Base-by-base conservation (phyloP, 805 yeast species). In the Metschnikowia aberdeeniae region DNA sequence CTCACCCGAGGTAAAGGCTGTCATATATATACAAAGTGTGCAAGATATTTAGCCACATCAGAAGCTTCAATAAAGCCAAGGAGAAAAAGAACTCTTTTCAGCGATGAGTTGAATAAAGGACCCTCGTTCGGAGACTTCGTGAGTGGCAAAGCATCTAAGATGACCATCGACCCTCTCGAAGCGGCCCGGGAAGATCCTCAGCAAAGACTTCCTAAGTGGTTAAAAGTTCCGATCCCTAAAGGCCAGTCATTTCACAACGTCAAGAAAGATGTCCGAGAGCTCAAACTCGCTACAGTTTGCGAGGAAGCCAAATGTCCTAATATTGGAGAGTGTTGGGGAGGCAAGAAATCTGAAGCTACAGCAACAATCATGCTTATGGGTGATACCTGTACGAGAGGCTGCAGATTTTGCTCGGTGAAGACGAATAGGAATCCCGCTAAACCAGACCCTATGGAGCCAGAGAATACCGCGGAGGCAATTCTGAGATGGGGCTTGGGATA, bases 281-380 rank as follows among this genome's bases (percentile, higher is more conserved):
- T 93, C 49, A 88, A 89, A 52, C 72, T 93, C 42, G 85, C 96
- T 31, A 93, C 99, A 0, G 99, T 93, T 27, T 93, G 99, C 68
- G 98, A 93, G 66, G 99, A 93, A 61, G 99, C 99, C 4, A 84
- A 93, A 61, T 93, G 99, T 68, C 99, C 99, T n/a, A 93, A 93
- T 64, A 93, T 93, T 51, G 97, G 98, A 42, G 99, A 93, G 64
- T 93, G 99, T 67, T 93, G 99, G 99, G 98, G 99, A 45, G 99
- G 99, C 27, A 80, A 83, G 58, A 84, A 90, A 63, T 80, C 92
- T 6, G 92, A 89, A 52, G 97, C 99, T 3, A 89, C 97, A 6
- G 96, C 96, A 5, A 93, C 99, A 1, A 93, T 93, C 56, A 93
- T 93, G 99, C 73, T 93, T 47, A 76, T 93, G 78, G 99, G 99